These are phyloP conservation scores for Pythium periplocum DNA, from an alignment of 352 stramenopile species.

Conservation along the genomic window DNA sequence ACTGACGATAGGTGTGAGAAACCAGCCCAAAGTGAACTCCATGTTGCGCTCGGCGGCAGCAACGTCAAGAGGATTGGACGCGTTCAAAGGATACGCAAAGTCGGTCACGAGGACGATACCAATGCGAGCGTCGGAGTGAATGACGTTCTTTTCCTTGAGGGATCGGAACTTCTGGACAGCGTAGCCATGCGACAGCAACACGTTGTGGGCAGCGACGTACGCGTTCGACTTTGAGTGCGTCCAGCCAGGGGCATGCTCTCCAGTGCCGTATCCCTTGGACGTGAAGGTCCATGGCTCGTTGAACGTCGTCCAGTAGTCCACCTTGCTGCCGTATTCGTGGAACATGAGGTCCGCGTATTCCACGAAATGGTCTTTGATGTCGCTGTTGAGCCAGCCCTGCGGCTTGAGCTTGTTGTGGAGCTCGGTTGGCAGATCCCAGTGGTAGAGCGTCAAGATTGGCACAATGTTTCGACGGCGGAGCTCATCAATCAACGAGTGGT, in stretches of 20 bases:
- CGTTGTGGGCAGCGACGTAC: conserved; percentile 79
- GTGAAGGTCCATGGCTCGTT: conserved; percentile 92
- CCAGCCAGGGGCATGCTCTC: conserved; percentile 29
- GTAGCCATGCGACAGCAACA: conserved; percentile 87
- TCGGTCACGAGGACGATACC: conserved; percentile 90
- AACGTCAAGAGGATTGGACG: conserved; percentile 32
- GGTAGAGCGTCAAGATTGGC: conserved; percentile 94
- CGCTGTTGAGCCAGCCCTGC: conserved; percentile 61
- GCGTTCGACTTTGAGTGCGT: conserved; percentile 32
- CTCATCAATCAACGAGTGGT: conserved; percentile 88
- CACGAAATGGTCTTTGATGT: conserved; percentile 69
- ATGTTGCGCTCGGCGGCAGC: conserved; percentile 77
- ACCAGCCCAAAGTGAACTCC: conserved; percentile 91
- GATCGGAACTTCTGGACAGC: conserved; percentile 82
- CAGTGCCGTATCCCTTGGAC: conserved; percentile 83
- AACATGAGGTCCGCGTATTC: conserved; percentile 91
- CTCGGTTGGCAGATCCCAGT: conserved; percentile 93
- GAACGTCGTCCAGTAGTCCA: conserved; percentile 94
- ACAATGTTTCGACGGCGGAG: conserved; percentile 73
- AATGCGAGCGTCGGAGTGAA: conserved; percentile 65
- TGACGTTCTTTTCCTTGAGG: conserved; percentile 42
- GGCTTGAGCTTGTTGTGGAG: conserved; percentile 75
- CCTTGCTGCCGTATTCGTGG: conserved; percentile 84
- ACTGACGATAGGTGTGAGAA: conserved; percentile 85
- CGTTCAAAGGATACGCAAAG: conserved; percentile 67